phyloP scores from a whole-genome alignment of 805 yeast genomes.

The Pichia deserticola region DNA sequence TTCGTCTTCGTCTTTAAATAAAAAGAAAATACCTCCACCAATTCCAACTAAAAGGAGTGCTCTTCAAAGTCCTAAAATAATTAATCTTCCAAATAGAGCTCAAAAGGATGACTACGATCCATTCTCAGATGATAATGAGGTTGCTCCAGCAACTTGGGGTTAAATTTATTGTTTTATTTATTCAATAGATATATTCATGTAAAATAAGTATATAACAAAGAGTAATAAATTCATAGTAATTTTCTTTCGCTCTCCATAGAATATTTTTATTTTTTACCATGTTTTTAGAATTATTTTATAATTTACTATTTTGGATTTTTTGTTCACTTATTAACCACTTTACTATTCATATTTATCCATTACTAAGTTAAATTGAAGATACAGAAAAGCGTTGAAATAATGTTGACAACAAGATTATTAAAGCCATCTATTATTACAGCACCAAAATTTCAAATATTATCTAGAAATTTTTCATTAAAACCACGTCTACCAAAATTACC shows the following conservation, averaged over 20 bases:
- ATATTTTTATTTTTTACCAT: no score
- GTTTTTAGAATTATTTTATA: no score
- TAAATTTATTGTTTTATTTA: conserved; percentile 1
- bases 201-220: no score
- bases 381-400: not conserved
- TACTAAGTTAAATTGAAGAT: no score
- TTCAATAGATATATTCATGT: no score
- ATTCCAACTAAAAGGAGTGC: conserved; percentile 20
- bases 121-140: conserved; percentile 28
- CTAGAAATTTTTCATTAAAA: conserved; percentile 15
- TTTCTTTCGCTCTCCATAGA: no score
- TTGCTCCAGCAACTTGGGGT: conserved; percentile 25
- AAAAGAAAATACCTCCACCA: conserved; percentile 22
- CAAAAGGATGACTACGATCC: conserved; percentile 23
- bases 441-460: not conserved
- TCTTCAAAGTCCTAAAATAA: conserved; percentile 8
- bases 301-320: no score
- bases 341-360: no score
- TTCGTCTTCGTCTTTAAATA: not conserved
- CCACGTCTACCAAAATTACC: conserved; percentile 18
- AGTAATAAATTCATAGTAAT: no score
- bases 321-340: no score
- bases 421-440: conserved; percentile 3
- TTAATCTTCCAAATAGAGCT: not conserved
- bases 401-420: conserved; percentile 4